A percentile compares a stretch with the other conserved stretches of the same genome.
These are phyloP conservation scores for Perkinsus olseni DNA, from an alignment of 169 alveolate species.

Conservation along the genomic window DNA sequence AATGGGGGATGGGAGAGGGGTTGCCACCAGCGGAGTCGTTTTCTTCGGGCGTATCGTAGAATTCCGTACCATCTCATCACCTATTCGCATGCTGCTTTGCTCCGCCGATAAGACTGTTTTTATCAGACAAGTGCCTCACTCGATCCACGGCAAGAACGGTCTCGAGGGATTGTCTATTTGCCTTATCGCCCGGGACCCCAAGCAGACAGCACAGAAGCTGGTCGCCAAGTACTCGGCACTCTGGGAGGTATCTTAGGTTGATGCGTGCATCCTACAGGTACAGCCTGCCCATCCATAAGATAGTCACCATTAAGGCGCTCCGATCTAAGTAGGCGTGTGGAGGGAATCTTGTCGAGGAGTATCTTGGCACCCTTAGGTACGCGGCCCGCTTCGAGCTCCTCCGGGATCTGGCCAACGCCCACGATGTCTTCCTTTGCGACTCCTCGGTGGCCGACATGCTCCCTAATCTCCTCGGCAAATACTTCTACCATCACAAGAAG, in stretches of 20 bases:
- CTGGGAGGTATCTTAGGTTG: background rate
- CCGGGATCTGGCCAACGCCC: background rate
- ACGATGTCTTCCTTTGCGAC: background rate
- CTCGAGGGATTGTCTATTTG: background rate
- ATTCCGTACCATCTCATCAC: background rate
- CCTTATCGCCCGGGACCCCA: background rate
- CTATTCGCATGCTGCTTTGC: background rate
- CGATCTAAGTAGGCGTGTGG: background rate
- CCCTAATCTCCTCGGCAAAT: background rate
- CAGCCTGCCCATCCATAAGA: background rate
- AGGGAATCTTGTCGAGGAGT: background rate
- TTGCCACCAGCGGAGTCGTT: background rate
- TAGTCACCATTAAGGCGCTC: background rate
- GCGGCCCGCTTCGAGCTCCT: background rate
- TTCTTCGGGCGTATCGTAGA: background rate
- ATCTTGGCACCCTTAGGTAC: background rate
- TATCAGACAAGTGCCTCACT: background rate
- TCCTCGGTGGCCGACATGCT: background rate
- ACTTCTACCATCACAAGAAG: background rate
- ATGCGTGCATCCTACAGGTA: background rate
- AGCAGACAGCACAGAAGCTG: background rate
- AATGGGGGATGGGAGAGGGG: background rate
- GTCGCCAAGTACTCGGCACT: background rate
- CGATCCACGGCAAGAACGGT: background rate
- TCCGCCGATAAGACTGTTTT: background rate